Evolutionary conservation across 768 basidiomycete species (phyloP), one percentile per base, ranked within the genome.

Genomic region (Amanita rubescens): DNA sequence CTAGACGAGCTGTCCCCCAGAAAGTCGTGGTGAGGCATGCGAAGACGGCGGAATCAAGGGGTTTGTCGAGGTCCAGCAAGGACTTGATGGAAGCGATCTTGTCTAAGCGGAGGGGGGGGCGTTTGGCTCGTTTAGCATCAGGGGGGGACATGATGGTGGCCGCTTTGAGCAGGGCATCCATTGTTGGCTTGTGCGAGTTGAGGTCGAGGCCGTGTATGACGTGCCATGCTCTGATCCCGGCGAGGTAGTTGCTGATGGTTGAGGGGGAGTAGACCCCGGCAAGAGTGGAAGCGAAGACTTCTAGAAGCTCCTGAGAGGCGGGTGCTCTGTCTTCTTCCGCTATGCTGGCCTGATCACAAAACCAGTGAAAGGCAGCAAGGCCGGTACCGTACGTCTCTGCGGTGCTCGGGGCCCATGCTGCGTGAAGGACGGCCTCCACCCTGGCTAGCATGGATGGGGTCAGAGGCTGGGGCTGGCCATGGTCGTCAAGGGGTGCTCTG

Each of bases 151-250:
- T 41, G 2, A 47, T 41, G 0, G 61, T 59, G 1, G 71, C 71
- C 0, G 62, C 72, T 17, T 57, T 59, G 0, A 78, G 57, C 0
- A 72, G 27, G 0, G 62, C 53, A 0, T 71, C 61, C 12, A 72
- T 30, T 19, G 69, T 60, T 0, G 43, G 38, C 0, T 63, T 41
- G 24, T 71, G 57, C 1, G 69, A 51, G 0, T 12, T 41, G 70
- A 71, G 77, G 0, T 24, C 41, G 0, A 72, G 4, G 0, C 74
- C 63, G 52, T 80, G 75, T 0, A 78, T 46, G 1, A 70, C 60
- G 57, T 80, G 76, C 77, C 77, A 80, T 2, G 77, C 75, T 1
- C 68, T 58, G 1, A 79, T 41, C 0, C 69, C 71, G 1, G 57
- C 55, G 0, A 75, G 17, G 51, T 73, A 75, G 59, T 76, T 77